These are phyloP conservation scores for Rheum nobile DNA, from an alignment of 148 eudicot species.

Conservation along the genomic window DNA sequence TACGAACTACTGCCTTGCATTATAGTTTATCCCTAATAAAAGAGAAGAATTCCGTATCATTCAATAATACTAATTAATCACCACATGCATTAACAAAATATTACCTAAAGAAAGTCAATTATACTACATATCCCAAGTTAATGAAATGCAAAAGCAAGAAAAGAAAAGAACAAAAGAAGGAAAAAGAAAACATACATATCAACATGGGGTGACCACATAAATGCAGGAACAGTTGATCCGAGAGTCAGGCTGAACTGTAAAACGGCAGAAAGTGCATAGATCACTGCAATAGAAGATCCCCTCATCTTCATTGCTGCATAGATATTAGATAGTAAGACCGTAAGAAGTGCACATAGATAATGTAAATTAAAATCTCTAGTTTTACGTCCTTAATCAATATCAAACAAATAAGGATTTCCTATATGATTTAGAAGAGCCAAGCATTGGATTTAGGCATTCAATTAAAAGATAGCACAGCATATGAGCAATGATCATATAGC, in stretches of 20 bases:
- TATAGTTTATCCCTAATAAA: background rate
- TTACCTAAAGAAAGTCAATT: background rate
- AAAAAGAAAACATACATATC: constrained; percentile 34
- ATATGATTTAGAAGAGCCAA: background rate
- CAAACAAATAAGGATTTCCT: background rate
- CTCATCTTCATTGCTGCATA: constrained; percentile 34
- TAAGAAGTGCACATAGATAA: background rate
- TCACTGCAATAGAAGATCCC: constrained; percentile 3
- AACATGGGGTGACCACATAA: constrained; percentile 67
- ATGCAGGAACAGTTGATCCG: constrained; percentile 57
- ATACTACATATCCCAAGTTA: background rate
- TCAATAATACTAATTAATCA: background rate
- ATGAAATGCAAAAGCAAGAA: background rate
- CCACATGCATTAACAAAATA: background rate
- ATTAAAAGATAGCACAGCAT: background rate
- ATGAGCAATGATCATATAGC: background rate
- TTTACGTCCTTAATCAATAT: background rate
- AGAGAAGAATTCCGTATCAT: background rate
- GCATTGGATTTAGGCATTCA: background rate
- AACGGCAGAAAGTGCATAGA: background rate
- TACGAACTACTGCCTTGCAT: background rate
- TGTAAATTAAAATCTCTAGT: background rate
- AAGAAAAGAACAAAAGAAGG: background rate
- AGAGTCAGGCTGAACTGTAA: background rate
- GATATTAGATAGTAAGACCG: background rate